Evolutionary conservation across 2,329 filamentous ascomycete species (phyloP).

Genomic region (Epichloe baconii): DNA sequence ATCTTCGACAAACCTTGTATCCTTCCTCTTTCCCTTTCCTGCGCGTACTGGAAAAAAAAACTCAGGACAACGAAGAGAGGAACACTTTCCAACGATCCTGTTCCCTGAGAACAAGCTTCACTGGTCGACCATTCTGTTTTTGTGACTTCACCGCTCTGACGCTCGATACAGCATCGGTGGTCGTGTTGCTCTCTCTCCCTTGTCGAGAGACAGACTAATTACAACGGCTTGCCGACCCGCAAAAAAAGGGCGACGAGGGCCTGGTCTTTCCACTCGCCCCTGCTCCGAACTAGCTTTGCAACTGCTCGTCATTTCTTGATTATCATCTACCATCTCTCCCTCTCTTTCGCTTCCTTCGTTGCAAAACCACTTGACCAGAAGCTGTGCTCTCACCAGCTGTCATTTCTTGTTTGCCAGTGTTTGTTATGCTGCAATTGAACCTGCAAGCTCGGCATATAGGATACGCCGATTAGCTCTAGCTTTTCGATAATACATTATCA

Average conservation of each 20-base stretch:
- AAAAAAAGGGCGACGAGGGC: constrained; percentile 5
- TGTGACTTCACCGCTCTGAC: background rate
- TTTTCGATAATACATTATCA: background rate
- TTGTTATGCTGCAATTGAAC: background rate
- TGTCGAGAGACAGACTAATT: constrained; percentile 1
- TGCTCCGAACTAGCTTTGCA: background rate
- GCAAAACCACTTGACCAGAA: background rate
- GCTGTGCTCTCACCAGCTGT: background rate
- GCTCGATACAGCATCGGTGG: background rate
- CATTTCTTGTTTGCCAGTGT: background rate
- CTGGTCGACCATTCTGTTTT: background rate
- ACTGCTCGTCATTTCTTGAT: constrained; percentile 3
- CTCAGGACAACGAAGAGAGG: too few species aligned
- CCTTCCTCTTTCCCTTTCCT: background rate
- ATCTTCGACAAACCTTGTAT: too few species aligned
- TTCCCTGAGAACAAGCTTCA: background rate
- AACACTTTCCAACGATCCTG: too few species aligned
- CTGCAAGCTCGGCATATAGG: background rate
- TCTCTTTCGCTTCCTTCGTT: background rate
- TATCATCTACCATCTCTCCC: background rate
- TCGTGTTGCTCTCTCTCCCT: constrained; percentile 2
- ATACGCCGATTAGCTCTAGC: background rate
- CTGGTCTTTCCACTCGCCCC: constrained; percentile 1
- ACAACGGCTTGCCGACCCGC: background rate
- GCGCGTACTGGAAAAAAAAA: background rate